Base-by-base conservation (phyloP, 2,329 filamentous ascomycete genomes). In the Alternaria solani region DNA sequence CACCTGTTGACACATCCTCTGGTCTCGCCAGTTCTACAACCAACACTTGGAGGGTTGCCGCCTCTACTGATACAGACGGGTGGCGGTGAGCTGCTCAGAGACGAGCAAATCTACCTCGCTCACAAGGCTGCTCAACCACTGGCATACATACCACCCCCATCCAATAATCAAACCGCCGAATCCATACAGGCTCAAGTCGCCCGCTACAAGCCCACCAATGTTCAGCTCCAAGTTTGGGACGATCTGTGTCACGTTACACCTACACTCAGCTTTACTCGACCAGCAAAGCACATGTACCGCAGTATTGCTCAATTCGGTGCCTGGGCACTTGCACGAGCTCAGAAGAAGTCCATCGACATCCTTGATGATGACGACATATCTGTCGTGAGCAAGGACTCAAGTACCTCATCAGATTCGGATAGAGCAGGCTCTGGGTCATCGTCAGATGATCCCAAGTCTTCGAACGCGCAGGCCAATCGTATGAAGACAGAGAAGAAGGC, bases 191-290 rank as follows among this genome's bases (percentile, higher is more conserved):
- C 89, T 34, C 86, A 89, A 38, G 83, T 85, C 60, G 89, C 89
- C 28, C 88, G 85, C 63, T 96, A 92, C 77, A 87, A 88, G 58
- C 92, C 93, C 0, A 99, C 95, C 0, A 88, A 96, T 69, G 94
- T 98, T 0, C 93, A 97, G 75, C 84, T 99, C 2, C 95, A 98
- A 75, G 90, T 98, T 1, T 98, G 94, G 94, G 94, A 98, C 59
- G 91, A 97, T 70, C 82, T 98, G 3, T 98, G 95, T 71, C 94
- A 98, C 74, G 94, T 96, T 6, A 89, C 91, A 0, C 92, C 94
- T 1, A 97, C 94, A 0, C 84, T 98, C n/a, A 96, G 92, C 70
- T 98, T 97, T 76, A 98, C 94, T 0, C 87, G 90, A n/a, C 95
- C 95, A 0, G 95, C 94, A 46, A 98, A 98, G 77, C 91, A 91